These are phyloP conservation scores for Heritiera littoralis DNA, from an alignment of 345 rosid species.

Conservation along the genomic window DNA sequence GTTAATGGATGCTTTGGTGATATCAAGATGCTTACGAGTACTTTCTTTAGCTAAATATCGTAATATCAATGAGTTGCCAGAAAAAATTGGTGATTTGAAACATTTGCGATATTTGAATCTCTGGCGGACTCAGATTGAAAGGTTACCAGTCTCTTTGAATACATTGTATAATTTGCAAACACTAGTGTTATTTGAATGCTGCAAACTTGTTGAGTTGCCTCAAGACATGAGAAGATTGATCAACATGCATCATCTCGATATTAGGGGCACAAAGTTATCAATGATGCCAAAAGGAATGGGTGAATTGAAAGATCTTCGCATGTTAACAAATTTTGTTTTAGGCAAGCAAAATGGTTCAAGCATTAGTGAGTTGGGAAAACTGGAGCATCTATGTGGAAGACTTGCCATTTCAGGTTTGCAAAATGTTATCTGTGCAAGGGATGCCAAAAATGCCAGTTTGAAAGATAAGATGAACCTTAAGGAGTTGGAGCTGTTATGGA, in stretches of 20 bases:
- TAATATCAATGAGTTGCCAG: neutral
- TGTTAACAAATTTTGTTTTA: slow-evolving; percentile 30
- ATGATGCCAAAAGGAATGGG: slow-evolving; percentile 42
- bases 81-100: slow-evolving; percentile 12
- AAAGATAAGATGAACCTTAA: neutral
- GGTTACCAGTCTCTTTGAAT: slow-evolving; percentile 5
- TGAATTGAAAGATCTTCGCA: slow-evolving; percentile 35
- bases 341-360: slow-evolving; percentile 33
- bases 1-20: neutral
- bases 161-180: slow-evolving; percentile 40
- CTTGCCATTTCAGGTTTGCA: slow-evolving; percentile 38
- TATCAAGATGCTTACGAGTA: neutral
- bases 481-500: neutral
- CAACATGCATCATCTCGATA: slow-evolving; percentile 38
- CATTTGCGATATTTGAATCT: slow-evolving; percentile 18
- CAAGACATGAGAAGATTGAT: slow-evolving; percentile 35
- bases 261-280: slow-evolving; percentile 23
- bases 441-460: slow-evolving; percentile 10
- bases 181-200: slow-evolving; percentile 28
- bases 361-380: slow-evolving; percentile 38
- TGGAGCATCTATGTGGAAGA: slow-evolving; percentile 32
- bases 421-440: neutral
- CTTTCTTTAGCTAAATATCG: neutral
- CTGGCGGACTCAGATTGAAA: neutral
- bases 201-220: slow-evolving; percentile 34